These are phyloP conservation scores for Fulvia fulva DNA, from an alignment of 2,329 filamentous ascomycete species.

Conservation along the genomic window DNA sequence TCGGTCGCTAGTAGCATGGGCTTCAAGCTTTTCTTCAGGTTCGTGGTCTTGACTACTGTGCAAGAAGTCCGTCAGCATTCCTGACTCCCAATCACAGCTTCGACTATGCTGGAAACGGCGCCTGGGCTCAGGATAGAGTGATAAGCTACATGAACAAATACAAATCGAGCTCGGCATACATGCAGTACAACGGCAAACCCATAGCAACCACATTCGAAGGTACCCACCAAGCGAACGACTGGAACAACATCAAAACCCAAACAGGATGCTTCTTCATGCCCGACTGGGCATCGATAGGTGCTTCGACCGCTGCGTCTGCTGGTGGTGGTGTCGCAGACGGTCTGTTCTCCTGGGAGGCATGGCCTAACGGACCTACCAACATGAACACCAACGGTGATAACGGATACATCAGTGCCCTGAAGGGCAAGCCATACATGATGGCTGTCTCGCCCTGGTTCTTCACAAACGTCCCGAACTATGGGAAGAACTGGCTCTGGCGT, in stretches of 20 bases:
- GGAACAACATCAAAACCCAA: conserved; percentile 41
- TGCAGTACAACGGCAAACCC: conserved; percentile 47
- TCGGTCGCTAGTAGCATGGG: conserved; percentile 27
- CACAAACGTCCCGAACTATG: conserved; percentile 54
- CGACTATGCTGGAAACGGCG: conserved; percentile 51
- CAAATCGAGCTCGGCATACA: conserved; percentile 43
- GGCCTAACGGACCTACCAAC: conserved; percentile 49
- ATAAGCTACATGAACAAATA: conserved; percentile 48
- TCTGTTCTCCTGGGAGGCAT: conserved; percentile 47
- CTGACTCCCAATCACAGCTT: conserved; percentile 33
- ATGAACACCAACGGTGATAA: conserved; percentile 45
- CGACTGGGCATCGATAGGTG: conserved; percentile 45
- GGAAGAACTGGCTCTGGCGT: conserved; percentile 61
- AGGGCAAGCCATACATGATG: conserved; percentile 48
- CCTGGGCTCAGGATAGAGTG: conserved; percentile 33
- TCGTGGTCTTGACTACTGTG: not conserved
- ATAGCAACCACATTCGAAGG: conserved; percentile 56
- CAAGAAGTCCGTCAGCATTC: not conserved
- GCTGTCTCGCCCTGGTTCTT: conserved; percentile 51
- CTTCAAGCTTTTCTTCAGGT: conserved; percentile 54
- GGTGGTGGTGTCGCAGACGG: conserved; percentile 39
- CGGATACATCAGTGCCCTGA: conserved; percentile 34
- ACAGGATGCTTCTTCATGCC: conserved; percentile 45
- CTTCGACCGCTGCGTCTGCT: conserved; percentile 8
- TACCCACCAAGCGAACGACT: conserved; percentile 39